These are phyloP conservation scores for Stromatinia cepivora DNA, from an alignment of 2,329 filamentous ascomycete genomes.

Conservation along the genomic window DNA sequence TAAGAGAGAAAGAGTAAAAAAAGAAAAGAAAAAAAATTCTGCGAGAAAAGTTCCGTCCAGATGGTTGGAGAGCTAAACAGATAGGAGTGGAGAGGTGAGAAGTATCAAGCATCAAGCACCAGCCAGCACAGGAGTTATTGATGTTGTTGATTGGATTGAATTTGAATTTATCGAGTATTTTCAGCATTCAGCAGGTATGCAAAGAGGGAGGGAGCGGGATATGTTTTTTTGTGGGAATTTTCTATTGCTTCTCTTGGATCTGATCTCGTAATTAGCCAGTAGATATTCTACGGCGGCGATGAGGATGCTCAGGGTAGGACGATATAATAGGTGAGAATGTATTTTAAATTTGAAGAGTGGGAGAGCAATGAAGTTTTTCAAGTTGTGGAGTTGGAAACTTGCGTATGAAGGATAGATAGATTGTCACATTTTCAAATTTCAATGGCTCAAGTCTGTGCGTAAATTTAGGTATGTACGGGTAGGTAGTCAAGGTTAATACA, in stretches of 20 bases:
- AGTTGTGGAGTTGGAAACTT: not conserved
- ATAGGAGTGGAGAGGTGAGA: conserved; percentile 3
- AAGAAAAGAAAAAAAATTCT: not conserved
- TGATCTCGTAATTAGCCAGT: conserved; percentile 6
- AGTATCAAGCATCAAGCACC: not conserved
- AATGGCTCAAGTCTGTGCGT: conserved; percentile 9
- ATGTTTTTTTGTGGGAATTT: conserved; percentile 3
- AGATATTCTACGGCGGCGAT: not conserved
- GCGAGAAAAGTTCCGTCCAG: not conserved
- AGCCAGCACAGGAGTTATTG: conserved; percentile 7
- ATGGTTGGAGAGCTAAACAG: not conserved
- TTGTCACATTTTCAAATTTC: not conserved
- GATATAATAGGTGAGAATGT: conserved; percentile 6
- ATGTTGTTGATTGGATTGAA: not conserved
- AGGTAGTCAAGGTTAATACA: too few species aligned
- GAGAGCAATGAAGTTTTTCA: not conserved
- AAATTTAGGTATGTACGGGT: too few species aligned
- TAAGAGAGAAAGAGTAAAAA: not conserved
- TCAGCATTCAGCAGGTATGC: conserved; percentile 9
- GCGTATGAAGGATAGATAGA: not conserved
- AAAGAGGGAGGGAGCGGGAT: not conserved
- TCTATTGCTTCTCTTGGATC: conserved; percentile 1
- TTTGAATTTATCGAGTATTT: not conserved
- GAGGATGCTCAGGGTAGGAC: conserved; percentile 11
- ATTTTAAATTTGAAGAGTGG: conserved; percentile 14